These are phyloP conservation scores for Uromyces viciae-fabae DNA, from an alignment of 1,284 basidiomycete genomes.

Conservation along the genomic window DNA sequence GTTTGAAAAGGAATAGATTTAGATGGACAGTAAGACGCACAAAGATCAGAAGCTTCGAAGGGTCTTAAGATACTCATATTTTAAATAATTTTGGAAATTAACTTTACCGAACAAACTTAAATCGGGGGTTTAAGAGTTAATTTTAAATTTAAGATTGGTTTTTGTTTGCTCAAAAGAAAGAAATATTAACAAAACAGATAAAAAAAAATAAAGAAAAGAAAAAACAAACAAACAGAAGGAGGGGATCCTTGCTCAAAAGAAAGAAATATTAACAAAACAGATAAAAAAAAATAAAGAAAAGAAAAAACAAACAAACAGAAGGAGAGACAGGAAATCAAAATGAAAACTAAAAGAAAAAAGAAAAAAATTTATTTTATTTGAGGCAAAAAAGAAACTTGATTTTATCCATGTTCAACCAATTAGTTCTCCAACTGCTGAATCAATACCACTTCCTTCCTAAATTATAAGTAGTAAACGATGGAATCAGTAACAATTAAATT, in stretches of 20 bases:
- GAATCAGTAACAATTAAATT: not conserved
- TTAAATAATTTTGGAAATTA: no score
- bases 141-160: not conserved
- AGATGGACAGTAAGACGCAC: not conserved
- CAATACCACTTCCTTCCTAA: slow-evolving; percentile 44
- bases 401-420: slow-evolving; percentile 16
- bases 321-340: not conserved
- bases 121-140: no score
- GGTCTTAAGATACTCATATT: slow-evolving; percentile 36
- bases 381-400: no score
- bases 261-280: not conserved
- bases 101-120: no score
- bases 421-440: slow-evolving; percentile 39
- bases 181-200: not conserved
- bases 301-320: no score
- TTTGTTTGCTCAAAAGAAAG: not conserved
- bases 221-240: no score
- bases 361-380: no score
- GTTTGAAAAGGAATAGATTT: not conserved
- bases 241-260: no score
- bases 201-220: not conserved
- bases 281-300: no score
- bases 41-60: slow-evolving; percentile 32
- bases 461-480: not conserved
- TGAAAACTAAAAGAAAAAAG: not conserved